Conservation (phyloP, 352 stramenopile genomes). For the Phytophthora citricola region DNA sequence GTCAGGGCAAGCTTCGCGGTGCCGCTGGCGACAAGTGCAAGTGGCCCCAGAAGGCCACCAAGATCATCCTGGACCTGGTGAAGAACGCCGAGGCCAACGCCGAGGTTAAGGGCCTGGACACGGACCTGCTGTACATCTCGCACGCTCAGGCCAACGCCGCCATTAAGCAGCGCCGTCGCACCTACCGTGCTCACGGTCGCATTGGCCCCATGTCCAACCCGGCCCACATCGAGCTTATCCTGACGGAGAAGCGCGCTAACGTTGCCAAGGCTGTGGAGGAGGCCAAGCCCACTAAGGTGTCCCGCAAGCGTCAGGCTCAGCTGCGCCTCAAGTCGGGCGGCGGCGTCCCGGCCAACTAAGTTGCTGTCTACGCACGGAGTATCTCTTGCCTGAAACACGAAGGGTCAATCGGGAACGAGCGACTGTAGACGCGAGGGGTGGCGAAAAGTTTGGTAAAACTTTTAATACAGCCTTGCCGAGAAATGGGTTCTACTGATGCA, state of each 20-base stretch:
- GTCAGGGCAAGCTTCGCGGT: conserved; percentile 96
- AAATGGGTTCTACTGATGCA: conserved; percentile 77
- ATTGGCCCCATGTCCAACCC: conserved; percentile 98
- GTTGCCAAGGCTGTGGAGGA: conserved; percentile 94
- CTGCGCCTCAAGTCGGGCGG: conserved; percentile 90
- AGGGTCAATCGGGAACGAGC: conserved; percentile 35
- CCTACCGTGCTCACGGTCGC: conserved; percentile 98
- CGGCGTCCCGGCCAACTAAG: conserved; percentile 86
- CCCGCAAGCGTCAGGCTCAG: conserved; percentile 90
- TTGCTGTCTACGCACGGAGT: conserved; percentile 27
- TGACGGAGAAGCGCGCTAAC: conserved; percentile 96
- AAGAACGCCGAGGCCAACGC: conserved; percentile 99
- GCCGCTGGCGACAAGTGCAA: conserved; percentile 97
- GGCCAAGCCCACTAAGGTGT: conserved; percentile 81
- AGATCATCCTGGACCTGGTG: conserved; percentile 98
- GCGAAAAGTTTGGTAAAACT: conserved; percentile 57
- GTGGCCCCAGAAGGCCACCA: conserved; percentile 99
- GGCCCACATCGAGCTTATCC: conserved; percentile 99
- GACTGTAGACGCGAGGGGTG: conserved; percentile 56
- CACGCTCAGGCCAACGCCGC: conserved; percentile 98
- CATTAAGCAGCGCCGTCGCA: conserved; percentile 98
- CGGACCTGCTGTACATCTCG: conserved; percentile 96
- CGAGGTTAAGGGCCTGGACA: conserved; percentile 98
- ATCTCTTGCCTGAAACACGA: conserved; percentile 42
- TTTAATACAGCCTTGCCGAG: conserved; percentile 84